A percentile compares a stretch with the other conserved stretches of the same genome.
Evolutionary conservation across 176 grass and related monocot genomes (phyloP).

Genomic region (Eremochloa ophiuroides): DNA sequence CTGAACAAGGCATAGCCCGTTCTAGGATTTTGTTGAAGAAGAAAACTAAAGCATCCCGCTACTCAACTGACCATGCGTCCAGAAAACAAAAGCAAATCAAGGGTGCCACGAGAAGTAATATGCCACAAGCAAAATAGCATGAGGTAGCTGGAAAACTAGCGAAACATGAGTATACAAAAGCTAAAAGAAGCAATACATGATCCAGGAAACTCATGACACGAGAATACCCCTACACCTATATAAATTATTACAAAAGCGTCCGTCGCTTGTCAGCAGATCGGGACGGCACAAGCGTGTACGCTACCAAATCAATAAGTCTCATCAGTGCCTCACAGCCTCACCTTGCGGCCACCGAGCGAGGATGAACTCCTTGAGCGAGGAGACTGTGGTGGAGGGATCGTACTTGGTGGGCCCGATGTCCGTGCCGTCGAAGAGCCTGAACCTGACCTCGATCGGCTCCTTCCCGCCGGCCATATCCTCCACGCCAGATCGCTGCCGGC

Average conservation of each 20-base stretch:
- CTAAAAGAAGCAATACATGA: conserved; percentile 3
- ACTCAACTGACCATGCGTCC: conserved; percentile 5
- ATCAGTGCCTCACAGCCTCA: conserved; percentile 28
- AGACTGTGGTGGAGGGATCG: conserved; percentile 68
- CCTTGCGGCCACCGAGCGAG: conserved; percentile 90
- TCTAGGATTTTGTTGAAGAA: not conserved
- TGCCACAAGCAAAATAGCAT: not conserved
- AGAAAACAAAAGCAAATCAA: conserved; percentile 3
- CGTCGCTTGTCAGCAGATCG: not conserved
- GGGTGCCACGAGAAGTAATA: not conserved
- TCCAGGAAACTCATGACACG: not conserved
- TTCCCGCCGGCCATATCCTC: conserved; percentile 51
- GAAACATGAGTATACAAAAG: not conserved
- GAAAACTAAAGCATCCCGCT: not conserved
- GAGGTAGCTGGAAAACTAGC: not conserved
- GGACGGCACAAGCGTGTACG: not conserved
- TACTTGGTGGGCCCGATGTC: conserved; percentile 91
- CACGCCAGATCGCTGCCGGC: conserved; percentile 34
- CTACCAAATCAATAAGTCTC: conserved; percentile 17
- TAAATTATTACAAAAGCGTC: not conserved
- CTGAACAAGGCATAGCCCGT: not conserved
- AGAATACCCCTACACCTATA: conserved; percentile 1
- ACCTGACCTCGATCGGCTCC: conserved; percentile 79
- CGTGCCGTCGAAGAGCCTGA: conserved; percentile 79
- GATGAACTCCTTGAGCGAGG: conserved; percentile 82